Percentiles rank a stretch among this genome's conserved stretches.
These are phyloP conservation scores for Termitomyces sp. DNA, from an alignment of 1,284 basidiomycete species.

Conservation along the genomic window DNA sequence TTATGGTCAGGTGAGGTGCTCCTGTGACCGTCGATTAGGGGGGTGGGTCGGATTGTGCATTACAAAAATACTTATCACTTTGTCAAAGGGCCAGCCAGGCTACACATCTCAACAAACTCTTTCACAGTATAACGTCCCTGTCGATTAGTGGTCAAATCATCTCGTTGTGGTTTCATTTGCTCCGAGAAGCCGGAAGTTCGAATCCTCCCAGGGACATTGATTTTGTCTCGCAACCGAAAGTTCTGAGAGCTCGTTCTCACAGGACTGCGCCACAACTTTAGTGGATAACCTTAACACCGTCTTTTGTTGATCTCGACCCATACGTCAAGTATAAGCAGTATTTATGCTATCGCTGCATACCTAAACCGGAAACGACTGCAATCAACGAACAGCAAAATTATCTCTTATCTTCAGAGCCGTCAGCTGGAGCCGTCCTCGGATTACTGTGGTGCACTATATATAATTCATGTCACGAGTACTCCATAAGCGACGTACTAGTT, in stretches of 20 bases:
- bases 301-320: too few species aligned
- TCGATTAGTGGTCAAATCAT: conserved; percentile 22
- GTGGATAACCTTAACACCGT: not conserved
- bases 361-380: not conserved
- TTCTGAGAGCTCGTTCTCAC: not conserved
- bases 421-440: too few species aligned
- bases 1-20: too few species aligned
- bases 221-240: conserved; percentile 1
- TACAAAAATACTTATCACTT: too few species aligned
- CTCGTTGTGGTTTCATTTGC: conserved; percentile 21
- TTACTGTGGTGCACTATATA: not conserved
- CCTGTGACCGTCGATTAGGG: too few species aligned
- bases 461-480: not conserved
- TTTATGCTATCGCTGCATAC: not conserved
- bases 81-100: too few species aligned
- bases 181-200: conserved; percentile 28
- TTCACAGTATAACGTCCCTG: not conserved
- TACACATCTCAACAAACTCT: too few species aligned
- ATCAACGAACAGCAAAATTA: conserved; percentile 1
- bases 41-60: too few species aligned
- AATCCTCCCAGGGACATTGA: conserved; percentile 24
- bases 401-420: not conserved
- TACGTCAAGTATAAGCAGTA: not conserved
- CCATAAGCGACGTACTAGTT: not conserved
- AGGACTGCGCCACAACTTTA: conserved; percentile 1